Evolutionary conservation across 352 stramenopile genomes (phyloP).

Genomic region (Phytophthora meadii): DNA sequence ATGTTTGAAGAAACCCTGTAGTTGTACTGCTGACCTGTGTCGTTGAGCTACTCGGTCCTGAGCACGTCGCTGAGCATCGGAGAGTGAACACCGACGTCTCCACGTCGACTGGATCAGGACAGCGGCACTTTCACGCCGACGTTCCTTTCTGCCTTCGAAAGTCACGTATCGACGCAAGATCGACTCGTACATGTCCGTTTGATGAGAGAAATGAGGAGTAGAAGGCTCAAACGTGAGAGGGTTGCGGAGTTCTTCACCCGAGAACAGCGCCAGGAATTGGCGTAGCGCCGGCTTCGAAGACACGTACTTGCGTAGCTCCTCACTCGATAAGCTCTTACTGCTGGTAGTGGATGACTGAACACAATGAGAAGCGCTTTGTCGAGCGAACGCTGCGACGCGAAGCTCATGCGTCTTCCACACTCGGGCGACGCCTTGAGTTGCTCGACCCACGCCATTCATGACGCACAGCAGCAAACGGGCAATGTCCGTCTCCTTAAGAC

Average conservation of each 20-base stretch:
- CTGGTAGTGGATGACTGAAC: not conserved
- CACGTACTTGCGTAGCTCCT: conserved; percentile 48
- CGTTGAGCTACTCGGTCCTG: conserved; percentile 39
- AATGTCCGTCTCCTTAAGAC: conserved; percentile 66
- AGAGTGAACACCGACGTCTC: conserved; percentile 55
- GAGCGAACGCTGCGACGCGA: conserved; percentile 21
- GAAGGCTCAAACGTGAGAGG: conserved; percentile 54
- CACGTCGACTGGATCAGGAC: conserved; percentile 75
- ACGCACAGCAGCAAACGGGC: conserved; percentile 61
- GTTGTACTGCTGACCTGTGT: conserved; percentile 48
- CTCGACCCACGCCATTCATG: conserved; percentile 60
- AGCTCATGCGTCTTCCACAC: conserved; percentile 50
- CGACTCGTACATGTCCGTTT: conserved; percentile 53
- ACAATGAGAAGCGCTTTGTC: conserved; percentile 32
- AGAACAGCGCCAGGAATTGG: conserved; percentile 67
- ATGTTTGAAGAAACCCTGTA: conserved; percentile 67
- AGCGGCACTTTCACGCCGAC: conserved; percentile 43
- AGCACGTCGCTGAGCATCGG: conserved; percentile 32
- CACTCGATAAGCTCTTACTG: conserved; percentile 24
- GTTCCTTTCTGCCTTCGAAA: conserved; percentile 50
- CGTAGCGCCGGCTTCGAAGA: conserved; percentile 37
- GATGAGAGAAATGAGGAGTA: conserved; percentile 27
- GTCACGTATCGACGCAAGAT: conserved; percentile 58
- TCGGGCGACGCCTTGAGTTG: conserved; percentile 50
- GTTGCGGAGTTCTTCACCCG: conserved; percentile 67